Conservation (phyloP, 208 protist species). For the Wallacemonas sp. region DNA sequence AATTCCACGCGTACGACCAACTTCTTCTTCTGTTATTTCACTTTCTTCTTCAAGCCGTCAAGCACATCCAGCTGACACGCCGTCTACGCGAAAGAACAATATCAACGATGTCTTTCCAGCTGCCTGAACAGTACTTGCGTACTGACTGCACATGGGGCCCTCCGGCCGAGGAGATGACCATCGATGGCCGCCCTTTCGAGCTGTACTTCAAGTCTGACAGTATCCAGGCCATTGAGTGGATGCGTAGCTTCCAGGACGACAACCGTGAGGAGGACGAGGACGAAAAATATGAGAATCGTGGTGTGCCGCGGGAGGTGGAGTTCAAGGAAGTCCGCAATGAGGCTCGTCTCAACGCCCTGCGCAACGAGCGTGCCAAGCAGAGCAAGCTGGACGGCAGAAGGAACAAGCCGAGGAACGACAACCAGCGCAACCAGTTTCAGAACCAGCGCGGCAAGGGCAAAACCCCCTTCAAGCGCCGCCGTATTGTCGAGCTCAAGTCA, state of each 20-base stretch:
- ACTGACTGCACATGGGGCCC: slow-evolving; percentile 80
- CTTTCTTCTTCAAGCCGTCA: background rate
- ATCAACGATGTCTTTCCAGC: slow-evolving; percentile 64
- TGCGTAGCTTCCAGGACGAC: slow-evolving; percentile 27
- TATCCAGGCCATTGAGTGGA: slow-evolving; percentile 58
- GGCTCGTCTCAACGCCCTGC: slow-evolving; percentile 63
- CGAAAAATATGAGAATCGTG: slow-evolving; percentile 29
- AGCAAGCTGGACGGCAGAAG: slow-evolving; percentile 23
- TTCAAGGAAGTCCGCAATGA: slow-evolving; percentile 75
- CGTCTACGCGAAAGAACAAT: background rate
- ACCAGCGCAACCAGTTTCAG: slow-evolving; percentile 25
- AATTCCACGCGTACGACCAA: too few relatives aligned
- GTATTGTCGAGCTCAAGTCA: slow-evolving; percentile 14
- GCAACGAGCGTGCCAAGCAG: slow-evolving; percentile 49
- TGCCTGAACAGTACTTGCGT: slow-evolving; percentile 77
- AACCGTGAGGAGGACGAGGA: slow-evolving; percentile 32
- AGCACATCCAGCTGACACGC: background rate
- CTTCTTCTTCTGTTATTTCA: slow-evolving; percentile 1
- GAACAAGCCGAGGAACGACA: slow-evolving; percentile 20
- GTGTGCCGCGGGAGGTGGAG: slow-evolving; percentile 5
- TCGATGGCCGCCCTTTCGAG: slow-evolving; percentile 55
- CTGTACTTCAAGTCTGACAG: slow-evolving; percentile 71
- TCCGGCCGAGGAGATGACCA: slow-evolving; percentile 65
- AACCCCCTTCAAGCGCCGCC: slow-evolving; percentile 21
- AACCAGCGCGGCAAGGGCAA: slow-evolving; percentile 19